phyloP scores from a whole-genome alignment of 1,139 yeast genomes.

The Yamadazyma siamensis region DNA sequence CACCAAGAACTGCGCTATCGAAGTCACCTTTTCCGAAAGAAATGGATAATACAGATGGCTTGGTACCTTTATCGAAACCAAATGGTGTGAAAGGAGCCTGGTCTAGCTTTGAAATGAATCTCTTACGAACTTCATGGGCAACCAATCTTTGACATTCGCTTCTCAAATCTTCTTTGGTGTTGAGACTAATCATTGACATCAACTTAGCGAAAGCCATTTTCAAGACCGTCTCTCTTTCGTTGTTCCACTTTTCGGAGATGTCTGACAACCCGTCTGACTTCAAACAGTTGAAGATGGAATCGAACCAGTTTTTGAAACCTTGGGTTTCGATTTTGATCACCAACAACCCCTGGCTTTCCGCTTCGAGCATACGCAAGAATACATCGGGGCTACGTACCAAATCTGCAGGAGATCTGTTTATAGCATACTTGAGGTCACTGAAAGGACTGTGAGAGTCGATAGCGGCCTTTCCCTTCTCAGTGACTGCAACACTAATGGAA shows the following conservation, averaged over 20 bases:
- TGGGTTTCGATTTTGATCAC: constrained; percentile 46
- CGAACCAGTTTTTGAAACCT: constrained; percentile 43
- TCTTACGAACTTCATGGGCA: constrained; percentile 65
- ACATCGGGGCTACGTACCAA: constrained; percentile 74
- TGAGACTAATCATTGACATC: constrained; percentile 64
- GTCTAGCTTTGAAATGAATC: constrained; percentile 69
- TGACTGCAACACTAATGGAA: constrained; percentile 67
- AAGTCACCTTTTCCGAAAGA: constrained; percentile 85
- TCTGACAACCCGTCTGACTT: constrained; percentile 85
- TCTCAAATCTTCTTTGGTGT: constrained; percentile 80
- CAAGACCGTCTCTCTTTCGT: constrained; percentile 65
- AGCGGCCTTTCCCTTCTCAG: constrained; percentile 82
- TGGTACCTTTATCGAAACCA: constrained; percentile 73
- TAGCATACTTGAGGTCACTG: constrained; percentile 88
- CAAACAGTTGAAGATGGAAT: constrained; percentile 52
- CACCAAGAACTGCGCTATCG: constrained; percentile 85
- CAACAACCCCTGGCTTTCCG: constrained; percentile 65
- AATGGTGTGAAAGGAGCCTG: constrained; percentile 92
- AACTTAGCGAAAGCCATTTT: constrained; percentile 66
- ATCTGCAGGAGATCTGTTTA: constrained; percentile 72
- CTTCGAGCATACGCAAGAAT: constrained; percentile 85
- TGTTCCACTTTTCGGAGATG: constrained; percentile 78
- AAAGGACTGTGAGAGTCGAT: constrained; percentile 81
- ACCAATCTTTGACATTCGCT: constrained; percentile 73
- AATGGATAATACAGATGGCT: constrained; percentile 78